phyloP scores from a whole-genome alignment of 176 grass and related monocot genomes.

The Musa acuminata region DNA sequence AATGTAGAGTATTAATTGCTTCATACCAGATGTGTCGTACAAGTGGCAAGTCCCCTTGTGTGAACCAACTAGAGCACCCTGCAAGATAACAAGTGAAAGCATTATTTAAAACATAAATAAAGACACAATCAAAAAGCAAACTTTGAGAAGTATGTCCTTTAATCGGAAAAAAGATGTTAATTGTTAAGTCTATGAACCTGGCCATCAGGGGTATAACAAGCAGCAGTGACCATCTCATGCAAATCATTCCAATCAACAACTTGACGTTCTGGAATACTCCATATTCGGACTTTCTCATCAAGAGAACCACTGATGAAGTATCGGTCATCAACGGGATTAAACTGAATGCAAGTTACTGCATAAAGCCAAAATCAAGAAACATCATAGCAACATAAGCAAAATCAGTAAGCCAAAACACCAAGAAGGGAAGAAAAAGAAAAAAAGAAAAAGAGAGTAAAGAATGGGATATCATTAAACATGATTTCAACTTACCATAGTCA shows the following conservation, averaged over 20 bases:
- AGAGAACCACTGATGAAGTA: slow-evolving; percentile 97
- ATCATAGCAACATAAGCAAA: not conserved
- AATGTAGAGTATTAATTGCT: not conserved
- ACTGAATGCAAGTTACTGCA: slow-evolving; percentile 95
- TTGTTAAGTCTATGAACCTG: slow-evolving; percentile 31
- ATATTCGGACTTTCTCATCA: slow-evolving; percentile 95
- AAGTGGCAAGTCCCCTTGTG: slow-evolving; percentile 91
- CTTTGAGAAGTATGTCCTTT: not conserved
- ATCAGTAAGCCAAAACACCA: slow-evolving; percentile 7
- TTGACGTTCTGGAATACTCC: slow-evolving; percentile 83
- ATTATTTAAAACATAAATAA: not conserved
- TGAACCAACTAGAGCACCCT: slow-evolving; percentile 91
- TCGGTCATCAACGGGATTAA: slow-evolving; percentile 92
- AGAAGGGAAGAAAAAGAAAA: not conserved
- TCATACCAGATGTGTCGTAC: slow-evolving; percentile 90
- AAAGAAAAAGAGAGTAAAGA: not conserved
- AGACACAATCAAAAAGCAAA: not conserved
- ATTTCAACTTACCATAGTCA: slow-evolving; percentile 58
- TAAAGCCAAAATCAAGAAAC: not conserved
- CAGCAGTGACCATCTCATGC: slow-evolving; percentile 96
- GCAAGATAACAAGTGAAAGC: slow-evolving; percentile 23
- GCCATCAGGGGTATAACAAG: slow-evolving; percentile 88
- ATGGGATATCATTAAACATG: not conserved
- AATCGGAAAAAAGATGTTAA: not conserved
- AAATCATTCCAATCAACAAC: slow-evolving; percentile 98